Conservation (phyloP, 2,329 filamentous ascomycete species). For the Fusarium setosum region DNA sequence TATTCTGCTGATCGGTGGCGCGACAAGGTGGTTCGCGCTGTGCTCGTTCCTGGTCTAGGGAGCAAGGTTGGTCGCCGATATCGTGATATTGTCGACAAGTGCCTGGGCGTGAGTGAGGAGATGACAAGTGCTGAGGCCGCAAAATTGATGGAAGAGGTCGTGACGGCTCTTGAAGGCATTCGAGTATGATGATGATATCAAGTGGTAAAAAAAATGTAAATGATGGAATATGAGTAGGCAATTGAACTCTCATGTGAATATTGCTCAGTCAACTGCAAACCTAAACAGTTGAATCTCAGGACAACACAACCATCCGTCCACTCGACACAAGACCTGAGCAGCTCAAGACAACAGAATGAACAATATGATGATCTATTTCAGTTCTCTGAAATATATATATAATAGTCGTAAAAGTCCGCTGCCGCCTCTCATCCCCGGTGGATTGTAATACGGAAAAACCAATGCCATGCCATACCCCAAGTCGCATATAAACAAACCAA, state of each 20-base stretch:
- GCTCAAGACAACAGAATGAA: slow-evolving; percentile 6
- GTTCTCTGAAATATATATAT: slow-evolving; percentile 38
- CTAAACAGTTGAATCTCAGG: too few species aligned
- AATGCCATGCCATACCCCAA: slow-evolving; percentile 24
- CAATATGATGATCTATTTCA: slow-evolving; percentile 35
- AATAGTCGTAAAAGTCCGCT: slow-evolving; percentile 35
- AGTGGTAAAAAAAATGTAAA: background rate
- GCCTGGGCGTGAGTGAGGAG: slow-evolving; percentile 52
- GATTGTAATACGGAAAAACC: slow-evolving; percentile 7
- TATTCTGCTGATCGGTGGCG: slow-evolving; percentile 56
- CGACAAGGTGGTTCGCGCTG: slow-evolving; percentile 54
- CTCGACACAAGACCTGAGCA: background rate
- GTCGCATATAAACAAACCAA: slow-evolving; percentile 19
- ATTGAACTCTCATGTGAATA: background rate
- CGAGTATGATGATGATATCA: slow-evolving; percentile 34
- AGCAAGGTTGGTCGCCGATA: slow-evolving; percentile 56
- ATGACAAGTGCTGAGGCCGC: slow-evolving; percentile 51
- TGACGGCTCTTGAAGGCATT: slow-evolving; percentile 54
- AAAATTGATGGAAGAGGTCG: slow-evolving; percentile 56
- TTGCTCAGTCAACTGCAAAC: background rate
- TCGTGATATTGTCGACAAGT: slow-evolving; percentile 55
- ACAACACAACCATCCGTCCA: background rate
- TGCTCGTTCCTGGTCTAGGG: slow-evolving; percentile 54
- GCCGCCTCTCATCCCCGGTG: slow-evolving; percentile 21
- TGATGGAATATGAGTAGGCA: background rate